Evolutionary conservation across 1,139 yeast genomes (phyloP).

Genomic region (Hemisphaericaspora subhashii): DNA sequence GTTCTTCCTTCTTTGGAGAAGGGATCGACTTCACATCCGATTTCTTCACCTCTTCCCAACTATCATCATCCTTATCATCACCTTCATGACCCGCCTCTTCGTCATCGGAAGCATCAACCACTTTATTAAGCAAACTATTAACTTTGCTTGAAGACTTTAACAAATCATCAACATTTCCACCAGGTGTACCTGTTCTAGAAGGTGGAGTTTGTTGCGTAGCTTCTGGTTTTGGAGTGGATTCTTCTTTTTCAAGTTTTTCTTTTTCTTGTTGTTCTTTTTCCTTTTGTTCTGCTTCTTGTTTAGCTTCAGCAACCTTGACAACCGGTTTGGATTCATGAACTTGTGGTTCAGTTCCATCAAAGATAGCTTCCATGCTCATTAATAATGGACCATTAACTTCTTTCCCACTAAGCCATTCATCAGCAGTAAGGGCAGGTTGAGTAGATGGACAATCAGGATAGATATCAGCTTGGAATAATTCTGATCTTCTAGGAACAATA

Average conservation of each 20-base stretch:
- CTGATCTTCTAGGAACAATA: constrained; percentile 90
- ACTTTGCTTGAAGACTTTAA: constrained; percentile 42
- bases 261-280: constrained; percentile 21
- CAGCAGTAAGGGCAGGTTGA: constrained; percentile 74
- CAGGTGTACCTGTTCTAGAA: constrained; percentile 12
- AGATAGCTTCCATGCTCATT: constrained; percentile 71
- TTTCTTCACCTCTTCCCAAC: constrained; percentile 43
- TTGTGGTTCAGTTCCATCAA: constrained; percentile 66
- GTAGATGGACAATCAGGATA: constrained; percentile 88
- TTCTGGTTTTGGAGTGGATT: constrained; percentile 11
- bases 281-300: constrained; percentile 23
- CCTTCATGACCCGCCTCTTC: constrained; percentile 31
- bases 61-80: constrained; percentile 34
- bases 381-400: constrained; percentile 79
- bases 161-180: constrained; percentile 37
- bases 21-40: constrained; percentile 21
- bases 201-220: constrained; percentile 10
- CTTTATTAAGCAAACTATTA: constrained; percentile 38
- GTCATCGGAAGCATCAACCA: constrained; percentile 40
- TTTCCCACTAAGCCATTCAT: constrained; percentile 79
- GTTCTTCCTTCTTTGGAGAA: constrained; percentile 15
- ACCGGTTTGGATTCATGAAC: constrained; percentile 37
- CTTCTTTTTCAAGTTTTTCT: constrained; percentile 14
- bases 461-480: constrained; percentile 87
- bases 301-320: constrained; percentile 25